Evolutionary conservation across 495 filamentous ascomycete genomes (phyloP).

Genomic region (Penicillium dipodomyicola): DNA sequence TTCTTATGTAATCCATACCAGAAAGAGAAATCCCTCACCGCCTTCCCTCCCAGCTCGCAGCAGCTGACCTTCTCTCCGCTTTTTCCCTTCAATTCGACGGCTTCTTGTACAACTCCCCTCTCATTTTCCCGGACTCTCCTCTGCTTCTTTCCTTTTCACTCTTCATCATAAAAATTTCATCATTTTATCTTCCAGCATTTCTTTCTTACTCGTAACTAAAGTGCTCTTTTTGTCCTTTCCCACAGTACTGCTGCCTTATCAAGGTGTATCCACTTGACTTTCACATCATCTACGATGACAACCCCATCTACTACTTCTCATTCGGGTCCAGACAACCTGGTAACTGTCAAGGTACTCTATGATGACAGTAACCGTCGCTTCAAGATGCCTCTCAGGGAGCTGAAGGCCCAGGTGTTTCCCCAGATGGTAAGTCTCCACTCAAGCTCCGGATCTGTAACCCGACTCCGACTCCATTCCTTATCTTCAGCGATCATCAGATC

Average conservation of each 20-base stretch:
- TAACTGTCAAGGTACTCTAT: slow-evolving; percentile 81
- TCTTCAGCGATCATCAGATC: slow-evolving; percentile 17
- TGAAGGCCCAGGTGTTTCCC: slow-evolving; percentile 72
- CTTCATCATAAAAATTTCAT: slow-evolving; percentile 14
- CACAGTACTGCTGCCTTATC: slow-evolving; percentile 8
- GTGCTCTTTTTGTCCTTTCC: not conserved
- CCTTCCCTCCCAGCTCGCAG: slow-evolving; percentile 2
- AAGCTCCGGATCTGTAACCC: slow-evolving; percentile 24
- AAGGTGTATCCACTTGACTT: slow-evolving; percentile 6
- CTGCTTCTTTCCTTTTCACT: slow-evolving; percentile 9
- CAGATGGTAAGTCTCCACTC: slow-evolving; percentile 72
- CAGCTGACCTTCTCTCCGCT: slow-evolving; percentile 18
- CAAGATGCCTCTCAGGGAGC: slow-evolving; percentile 84
- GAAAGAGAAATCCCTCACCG: not conserved
- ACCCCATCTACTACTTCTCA: slow-evolving; percentile 29
- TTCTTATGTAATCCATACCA: not conserved
- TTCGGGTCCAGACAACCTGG: slow-evolving; percentile 64
- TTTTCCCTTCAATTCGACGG: slow-evolving; percentile 13
- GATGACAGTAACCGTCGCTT: slow-evolving; percentile 75
- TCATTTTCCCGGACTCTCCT: slow-evolving; percentile 10
- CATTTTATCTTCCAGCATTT: slow-evolving; percentile 10
- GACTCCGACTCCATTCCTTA: slow-evolving; percentile 25
- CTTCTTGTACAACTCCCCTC: slow-evolving; percentile 15
- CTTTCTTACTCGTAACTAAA: slow-evolving; percentile 5
- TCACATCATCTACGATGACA: slow-evolving; percentile 31